Evolutionary conservation across 768 basidiomycete genomes (phyloP).

Genomic region (Phanerochaete sordida): DNA sequence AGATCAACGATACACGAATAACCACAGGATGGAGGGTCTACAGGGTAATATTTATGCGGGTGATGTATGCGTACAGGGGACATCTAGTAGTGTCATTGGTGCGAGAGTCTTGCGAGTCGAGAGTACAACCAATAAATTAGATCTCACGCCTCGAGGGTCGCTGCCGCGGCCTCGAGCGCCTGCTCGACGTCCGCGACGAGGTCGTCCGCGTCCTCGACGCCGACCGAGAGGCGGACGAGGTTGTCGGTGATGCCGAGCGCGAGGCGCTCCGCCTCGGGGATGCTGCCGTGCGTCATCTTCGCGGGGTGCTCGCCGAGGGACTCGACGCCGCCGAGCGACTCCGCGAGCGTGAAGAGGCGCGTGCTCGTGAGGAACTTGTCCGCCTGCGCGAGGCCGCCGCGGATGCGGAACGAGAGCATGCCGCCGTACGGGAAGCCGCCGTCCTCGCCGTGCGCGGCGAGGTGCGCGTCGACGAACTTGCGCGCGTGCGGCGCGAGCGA

Average conservation of each 20-base stretch:
- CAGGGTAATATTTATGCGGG: neutral
- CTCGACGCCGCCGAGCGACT: slow-evolving; percentile 91
- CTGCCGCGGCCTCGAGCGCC: slow-evolving; percentile 49
- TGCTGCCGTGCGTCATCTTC: slow-evolving; percentile 83
- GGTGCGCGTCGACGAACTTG: slow-evolving; percentile 50
- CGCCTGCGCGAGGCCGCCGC: slow-evolving; percentile 49
- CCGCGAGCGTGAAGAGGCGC: slow-evolving; percentile 76
- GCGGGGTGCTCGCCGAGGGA: slow-evolving; percentile 84
- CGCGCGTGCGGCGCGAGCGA: slow-evolving; percentile 68
- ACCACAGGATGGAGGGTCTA: neutral
- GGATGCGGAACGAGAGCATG: slow-evolving; percentile 75
- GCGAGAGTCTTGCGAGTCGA: neutral
- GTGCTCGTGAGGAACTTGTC: slow-evolving; percentile 64
- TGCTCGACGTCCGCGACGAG: slow-evolving; percentile 66
- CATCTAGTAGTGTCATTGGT: neutral
- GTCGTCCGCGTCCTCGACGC: slow-evolving; percentile 87
- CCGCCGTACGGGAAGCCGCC: slow-evolving; percentile 85
- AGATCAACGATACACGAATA: too few relatives aligned
- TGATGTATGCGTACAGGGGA: neutral
- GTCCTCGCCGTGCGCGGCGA: slow-evolving; percentile 21
- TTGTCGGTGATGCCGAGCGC: slow-evolving; percentile 74
- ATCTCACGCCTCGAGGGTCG: neutral
- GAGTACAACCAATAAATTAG: neutral
- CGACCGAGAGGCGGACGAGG: slow-evolving; percentile 78
- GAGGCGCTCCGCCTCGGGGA: slow-evolving; percentile 65